A percentile compares a stretch with the other conserved stretches of the same genome.
phyloP scores from a whole-genome alignment of 2,329 filamentous ascomycete species.

The Ophiostoma tasmaniense region DNA sequence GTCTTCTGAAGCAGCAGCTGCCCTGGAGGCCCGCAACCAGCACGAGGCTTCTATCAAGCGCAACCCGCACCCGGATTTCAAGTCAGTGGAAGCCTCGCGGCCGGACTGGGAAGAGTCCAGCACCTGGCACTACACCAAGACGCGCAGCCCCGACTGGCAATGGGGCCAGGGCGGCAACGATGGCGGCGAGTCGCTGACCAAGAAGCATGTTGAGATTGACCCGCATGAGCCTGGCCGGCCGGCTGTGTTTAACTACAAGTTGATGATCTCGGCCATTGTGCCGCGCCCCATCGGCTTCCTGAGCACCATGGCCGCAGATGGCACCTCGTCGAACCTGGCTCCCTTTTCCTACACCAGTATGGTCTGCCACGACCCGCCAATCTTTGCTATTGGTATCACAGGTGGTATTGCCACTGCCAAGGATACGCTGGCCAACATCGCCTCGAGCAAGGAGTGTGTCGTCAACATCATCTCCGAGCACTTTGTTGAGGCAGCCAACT shows the following conservation, averaged over 20 bases:
- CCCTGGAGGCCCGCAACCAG: conserved; percentile 12
- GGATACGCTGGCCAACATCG: conserved; percentile 68
- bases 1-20: conserved; percentile 3
- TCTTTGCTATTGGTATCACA: conserved; percentile 58
- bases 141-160: conserved; percentile 56
- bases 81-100: conserved; percentile 57
- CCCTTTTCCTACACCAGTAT: conserved; percentile 84
- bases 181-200: conserved; percentile 25
- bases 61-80: conserved; percentile 69
- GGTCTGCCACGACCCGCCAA: conserved; percentile 75
- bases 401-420: conserved; percentile 49
- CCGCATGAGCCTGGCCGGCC: conserved; percentile 65
- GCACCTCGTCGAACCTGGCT: conserved; percentile 61
- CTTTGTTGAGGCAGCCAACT: conserved; percentile 81
- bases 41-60: conserved; percentile 37
- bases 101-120: conserved; percentile 42
- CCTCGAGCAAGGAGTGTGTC: conserved; percentile 63
- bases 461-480: conserved; percentile 84
- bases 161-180: conserved; percentile 58
- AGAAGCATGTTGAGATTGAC: conserved; percentile 67
- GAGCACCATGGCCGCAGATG: conserved; percentile 50
- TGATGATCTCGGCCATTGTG: conserved; percentile 74
- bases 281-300: conserved; percentile 71
- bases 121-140: conserved; percentile 51
- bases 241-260: conserved; percentile 74